Conservation (phyloP, 2,329 filamentous ascomycete genomes). For the Penicillium sp. region DNA sequence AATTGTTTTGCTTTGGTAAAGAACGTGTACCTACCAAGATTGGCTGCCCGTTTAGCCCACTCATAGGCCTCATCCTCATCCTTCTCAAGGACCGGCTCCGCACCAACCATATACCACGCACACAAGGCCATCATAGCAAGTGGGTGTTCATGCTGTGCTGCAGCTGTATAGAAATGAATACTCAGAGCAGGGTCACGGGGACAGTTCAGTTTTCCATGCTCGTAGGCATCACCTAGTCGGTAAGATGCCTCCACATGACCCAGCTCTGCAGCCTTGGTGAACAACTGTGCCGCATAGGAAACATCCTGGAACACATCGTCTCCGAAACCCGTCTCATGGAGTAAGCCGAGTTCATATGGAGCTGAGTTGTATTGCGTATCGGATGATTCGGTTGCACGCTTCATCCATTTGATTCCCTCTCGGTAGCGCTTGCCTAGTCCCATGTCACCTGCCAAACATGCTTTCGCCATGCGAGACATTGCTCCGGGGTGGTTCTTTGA, state of each 20-base stretch:
- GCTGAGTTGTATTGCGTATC: conserved; percentile 90
- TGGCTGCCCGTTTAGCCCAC: conserved; percentile 86
- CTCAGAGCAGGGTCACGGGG: conserved; percentile 88
- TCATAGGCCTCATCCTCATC: conserved; percentile 96
- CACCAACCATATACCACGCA: conserved; percentile 97
- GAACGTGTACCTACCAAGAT: conserved; percentile 64
- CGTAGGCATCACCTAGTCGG: conserved; percentile 93
- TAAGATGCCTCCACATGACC: conserved; percentile 84
- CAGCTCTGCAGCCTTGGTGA: conserved; percentile 89
- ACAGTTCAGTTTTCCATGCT: conserved; percentile 84
- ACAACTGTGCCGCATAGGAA: conserved; percentile 86
- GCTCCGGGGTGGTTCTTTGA: conserved; percentile 94
- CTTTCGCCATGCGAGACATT: conserved; percentile 87
- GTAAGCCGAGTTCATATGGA: conserved; percentile 81
- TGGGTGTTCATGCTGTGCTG: conserved; percentile 79
- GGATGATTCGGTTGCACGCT: conserved; percentile 84
- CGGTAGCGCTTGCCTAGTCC: conserved; percentile 79
- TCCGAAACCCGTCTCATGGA: conserved; percentile 92
- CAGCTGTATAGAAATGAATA: conserved; percentile 95
- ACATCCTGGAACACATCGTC: conserved; percentile 92
- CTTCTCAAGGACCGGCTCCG: conserved; percentile 86
- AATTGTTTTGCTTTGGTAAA: not conserved
- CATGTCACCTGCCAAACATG: conserved; percentile 85
- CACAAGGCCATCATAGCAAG: conserved; percentile 97
- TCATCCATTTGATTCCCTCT: conserved; percentile 95